Evolutionary conservation across 2,329 filamentous ascomycete genomes (phyloP).

Genomic region (Metarhizium anisopliae): DNA sequence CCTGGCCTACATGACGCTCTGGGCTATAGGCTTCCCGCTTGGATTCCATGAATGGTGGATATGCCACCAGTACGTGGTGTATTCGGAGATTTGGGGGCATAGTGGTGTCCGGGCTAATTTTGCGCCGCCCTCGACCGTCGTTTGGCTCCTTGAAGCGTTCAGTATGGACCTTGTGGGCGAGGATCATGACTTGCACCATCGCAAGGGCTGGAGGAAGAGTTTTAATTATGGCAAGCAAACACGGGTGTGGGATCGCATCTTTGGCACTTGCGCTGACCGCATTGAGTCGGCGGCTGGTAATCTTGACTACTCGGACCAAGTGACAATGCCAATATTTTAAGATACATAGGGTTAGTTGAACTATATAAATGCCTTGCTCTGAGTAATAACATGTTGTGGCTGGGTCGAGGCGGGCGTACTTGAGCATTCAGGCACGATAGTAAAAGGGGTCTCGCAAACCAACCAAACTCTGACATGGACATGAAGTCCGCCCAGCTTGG

Average conservation of each 20-base stretch:
- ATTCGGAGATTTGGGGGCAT: not conserved
- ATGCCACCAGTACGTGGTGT: not conserved
- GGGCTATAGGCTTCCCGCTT: not conserved
- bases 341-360: not conserved
- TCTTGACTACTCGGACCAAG: not conserved
- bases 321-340: not conserved
- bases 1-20: not conserved
- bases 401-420: too few relatives aligned
- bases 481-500: too few relatives aligned
- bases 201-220: not conserved
- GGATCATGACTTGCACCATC: not conserved
- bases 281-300: not conserved
- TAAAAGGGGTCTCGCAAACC: too few relatives aligned
- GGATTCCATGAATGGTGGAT: not conserved
- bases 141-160: not conserved
- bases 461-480: too few relatives aligned
- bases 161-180: not conserved
- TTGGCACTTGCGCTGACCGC: not conserved
- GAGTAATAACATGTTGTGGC: too few relatives aligned
- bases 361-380: too few relatives aligned
- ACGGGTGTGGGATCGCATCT: not conserved
- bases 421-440: too few relatives aligned
- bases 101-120: not conserved
- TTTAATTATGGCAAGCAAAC: not conserved
- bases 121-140: not conserved